Evolutionary conservation across 257 asterid genomes (phyloP).

Genomic region (Eucommia ulmoides): DNA sequence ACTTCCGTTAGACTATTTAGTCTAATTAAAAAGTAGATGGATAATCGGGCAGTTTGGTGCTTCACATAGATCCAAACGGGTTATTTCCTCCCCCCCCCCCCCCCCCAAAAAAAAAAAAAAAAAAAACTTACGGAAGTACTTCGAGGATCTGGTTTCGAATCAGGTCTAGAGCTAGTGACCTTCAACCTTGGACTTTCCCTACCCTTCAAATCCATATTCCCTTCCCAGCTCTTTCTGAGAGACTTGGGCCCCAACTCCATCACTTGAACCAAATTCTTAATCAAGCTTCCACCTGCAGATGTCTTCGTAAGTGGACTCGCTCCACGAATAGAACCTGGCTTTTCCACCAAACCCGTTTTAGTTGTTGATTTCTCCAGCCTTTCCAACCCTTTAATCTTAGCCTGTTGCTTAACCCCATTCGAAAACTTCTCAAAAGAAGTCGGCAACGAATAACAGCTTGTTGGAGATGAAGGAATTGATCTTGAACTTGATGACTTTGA

Average conservation of each 20-base stretch:
- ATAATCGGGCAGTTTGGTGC: not conserved
- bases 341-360: conserved; percentile 40
- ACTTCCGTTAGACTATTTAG: no score
- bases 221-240: conserved; percentile 98
- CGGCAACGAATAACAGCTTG: conserved; percentile 91
- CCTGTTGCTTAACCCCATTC: conserved; percentile 68
- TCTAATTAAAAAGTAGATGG: not conserved
- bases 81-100: no score
- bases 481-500: conserved; percentile 60
- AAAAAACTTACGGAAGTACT: conserved; percentile 60
- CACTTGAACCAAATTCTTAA: conserved; percentile 58
- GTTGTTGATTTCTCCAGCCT: conserved; percentile 49
- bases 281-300: conserved; percentile 30
- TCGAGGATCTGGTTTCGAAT: conserved; percentile 48
- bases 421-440: conserved; percentile 90
- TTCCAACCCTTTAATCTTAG: conserved; percentile 58
- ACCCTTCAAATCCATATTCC: conserved; percentile 63
- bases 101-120: no score
- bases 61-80: not conserved
- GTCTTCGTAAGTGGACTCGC: conserved; percentile 35
- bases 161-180: conserved; percentile 43
- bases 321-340: conserved; percentile 37
- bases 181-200: conserved; percentile 81
- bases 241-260: conserved; percentile 82
- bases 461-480: conserved; percentile 90